Base-by-base conservation (phyloP, 2,329 filamentous ascomycete genomes). In the Onygenales sp. region DNA sequence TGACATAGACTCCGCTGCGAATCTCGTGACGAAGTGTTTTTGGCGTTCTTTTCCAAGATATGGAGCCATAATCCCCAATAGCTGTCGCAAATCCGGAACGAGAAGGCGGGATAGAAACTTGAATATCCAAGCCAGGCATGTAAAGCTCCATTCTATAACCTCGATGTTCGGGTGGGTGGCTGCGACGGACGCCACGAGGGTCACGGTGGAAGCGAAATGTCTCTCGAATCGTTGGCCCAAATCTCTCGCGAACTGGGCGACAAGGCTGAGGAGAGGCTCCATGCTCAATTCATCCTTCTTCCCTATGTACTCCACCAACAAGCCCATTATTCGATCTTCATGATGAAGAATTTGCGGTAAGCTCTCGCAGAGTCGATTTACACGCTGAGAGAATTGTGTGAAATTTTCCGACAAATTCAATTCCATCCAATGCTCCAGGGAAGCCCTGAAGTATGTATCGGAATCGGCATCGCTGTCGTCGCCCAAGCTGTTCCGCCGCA, bases 111-210 rank as follows among this genome's bases (percentile, higher is more conserved):
- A 94, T 4, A 98, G 80, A 65, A 97, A 97, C 67, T 98, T 98
- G 80, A 98, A 96, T 42, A 97, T 77, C 77, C 94, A 98, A 45
- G 93, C 90, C 53, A 98, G 77, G 61, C 88, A 91, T 10, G 86
- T 89, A 71, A 98, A 98, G 49, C 88, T 92, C 91, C 92, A 97
- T 72, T 98, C 93, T 49, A 97, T 88, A n/a, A 94, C 90, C 58
- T 91, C 88, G 31, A 88, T 84, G 63, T 88, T 86, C 53, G 87
- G 79, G 51, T 88, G 83, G 62, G 83, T 86, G 52, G 84, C 84
- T 9, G 90, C 91, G 58, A 97, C 80, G 13, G 83, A 82, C 40
- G 88, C 81, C 52, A 98, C 83, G 52, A 94, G 75, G 52, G 77
- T 80, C 54, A 98, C 81, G 31, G 87, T 83, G 50, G 81, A 79